Conservation (phyloP, 2,329 filamentous ascomycete genomes). For the Exophiala sideris region DNA sequence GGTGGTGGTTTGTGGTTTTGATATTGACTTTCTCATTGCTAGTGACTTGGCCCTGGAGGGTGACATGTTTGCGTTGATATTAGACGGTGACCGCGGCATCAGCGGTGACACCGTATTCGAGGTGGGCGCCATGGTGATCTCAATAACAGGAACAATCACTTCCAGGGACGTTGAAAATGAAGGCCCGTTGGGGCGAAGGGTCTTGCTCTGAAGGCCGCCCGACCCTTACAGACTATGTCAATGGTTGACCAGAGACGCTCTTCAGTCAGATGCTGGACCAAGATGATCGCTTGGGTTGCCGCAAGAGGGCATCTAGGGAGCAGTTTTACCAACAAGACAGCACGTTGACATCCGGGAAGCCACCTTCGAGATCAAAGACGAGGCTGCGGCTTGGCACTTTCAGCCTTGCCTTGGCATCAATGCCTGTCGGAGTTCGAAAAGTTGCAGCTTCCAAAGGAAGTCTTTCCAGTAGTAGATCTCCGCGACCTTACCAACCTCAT, state of each 20-base stretch:
- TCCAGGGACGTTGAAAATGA: neutral
- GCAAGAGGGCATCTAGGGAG: too few species aligned
- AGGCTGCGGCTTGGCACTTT: neutral
- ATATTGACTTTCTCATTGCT: conserved; percentile 32
- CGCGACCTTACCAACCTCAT: too few species aligned
- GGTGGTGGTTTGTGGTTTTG: conserved; percentile 22
- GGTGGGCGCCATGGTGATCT: conserved; percentile 15
- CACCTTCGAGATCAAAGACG: neutral
- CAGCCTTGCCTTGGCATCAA: neutral
- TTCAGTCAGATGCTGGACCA: too few species aligned
- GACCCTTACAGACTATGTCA: too few species aligned
- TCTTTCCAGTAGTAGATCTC: neutral
- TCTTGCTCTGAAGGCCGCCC: too few species aligned
- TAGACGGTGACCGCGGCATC: conserved; percentile 37
- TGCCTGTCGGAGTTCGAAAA: neutral
- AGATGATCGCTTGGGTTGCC: too few species aligned
- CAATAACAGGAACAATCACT: neutral
- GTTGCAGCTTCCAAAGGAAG: neutral
- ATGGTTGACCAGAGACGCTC: too few species aligned
- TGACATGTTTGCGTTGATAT: conserved; percentile 33
- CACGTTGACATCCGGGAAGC: too few species aligned
- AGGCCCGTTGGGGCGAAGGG: neutral
- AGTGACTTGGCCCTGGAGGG: conserved; percentile 36
- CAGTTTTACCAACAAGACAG: too few species aligned
- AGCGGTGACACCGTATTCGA: conserved; percentile 45